Evolutionary conservation across 495 filamentous ascomycete genomes (phyloP).

Genomic region (Massariosphaeria phaeospora): DNA sequence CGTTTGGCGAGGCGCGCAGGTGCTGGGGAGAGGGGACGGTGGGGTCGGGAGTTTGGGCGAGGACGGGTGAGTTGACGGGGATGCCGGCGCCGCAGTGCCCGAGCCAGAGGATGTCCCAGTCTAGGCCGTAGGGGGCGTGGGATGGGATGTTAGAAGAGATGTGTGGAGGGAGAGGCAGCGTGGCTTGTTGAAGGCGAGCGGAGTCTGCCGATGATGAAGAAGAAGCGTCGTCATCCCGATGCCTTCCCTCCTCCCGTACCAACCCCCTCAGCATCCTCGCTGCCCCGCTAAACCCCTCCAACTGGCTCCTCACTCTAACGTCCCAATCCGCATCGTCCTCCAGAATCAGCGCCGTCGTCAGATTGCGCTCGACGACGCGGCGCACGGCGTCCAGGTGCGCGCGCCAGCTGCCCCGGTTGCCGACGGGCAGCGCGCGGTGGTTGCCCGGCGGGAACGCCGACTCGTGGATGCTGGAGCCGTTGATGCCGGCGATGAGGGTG

Average conservation of each 20-base stretch:
- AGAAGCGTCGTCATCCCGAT: background rate
- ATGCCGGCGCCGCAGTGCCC: constrained; percentile 31
- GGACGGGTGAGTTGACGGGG: constrained; percentile 18
- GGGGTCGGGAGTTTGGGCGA: constrained; percentile 24
- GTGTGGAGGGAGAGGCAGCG: constrained; percentile 6
- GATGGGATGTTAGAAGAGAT: background rate
- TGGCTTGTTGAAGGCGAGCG: constrained; percentile 14
- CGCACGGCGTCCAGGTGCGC: constrained; percentile 31
- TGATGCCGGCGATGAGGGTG: constrained; percentile 23
- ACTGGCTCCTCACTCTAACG: constrained; percentile 18
- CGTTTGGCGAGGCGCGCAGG: constrained; percentile 14
- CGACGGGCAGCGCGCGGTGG: constrained; percentile 7
- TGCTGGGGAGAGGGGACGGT: constrained; percentile 32
- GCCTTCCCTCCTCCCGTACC: background rate
- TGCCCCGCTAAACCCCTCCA: constrained; percentile 9
- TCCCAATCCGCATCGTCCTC: constrained; percentile 36
- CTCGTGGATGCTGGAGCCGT: constrained; percentile 10
- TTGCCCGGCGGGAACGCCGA: constrained; percentile 27
- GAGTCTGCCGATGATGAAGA: background rate
- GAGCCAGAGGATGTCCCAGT: constrained; percentile 45
- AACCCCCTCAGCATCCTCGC: background rate
- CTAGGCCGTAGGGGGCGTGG: constrained; percentile 48
- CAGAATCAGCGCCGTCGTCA: constrained; percentile 28
- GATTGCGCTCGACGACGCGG: constrained; percentile 16
- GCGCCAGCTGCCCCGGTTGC: constrained; percentile 27